Evolutionary conservation across 2,329 filamentous ascomycete genomes (phyloP), one percentile per base, ranked within the genome.

Genomic region (Paraphaeosphaeria sporulosa): DNA sequence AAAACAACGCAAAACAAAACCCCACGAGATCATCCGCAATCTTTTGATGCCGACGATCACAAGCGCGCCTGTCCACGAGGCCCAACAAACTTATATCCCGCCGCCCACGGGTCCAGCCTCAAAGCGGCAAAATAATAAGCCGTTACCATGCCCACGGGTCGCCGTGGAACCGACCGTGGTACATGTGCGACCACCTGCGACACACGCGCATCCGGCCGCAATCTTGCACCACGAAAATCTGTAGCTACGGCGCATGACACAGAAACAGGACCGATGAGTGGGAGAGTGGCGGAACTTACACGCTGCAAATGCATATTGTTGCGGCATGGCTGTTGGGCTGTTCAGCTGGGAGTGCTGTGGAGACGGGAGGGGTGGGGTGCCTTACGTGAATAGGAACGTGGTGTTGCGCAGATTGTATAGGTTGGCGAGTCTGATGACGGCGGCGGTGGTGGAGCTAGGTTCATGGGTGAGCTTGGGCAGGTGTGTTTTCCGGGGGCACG

Each of bases 391-490:
- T 23, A 50, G 32, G 36, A 52, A 44, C 27, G 60, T 34, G 40
- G 38, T 8, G 43, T 48, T 42, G 52, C 53, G 60, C 57, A 65
- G 30, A 38, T 59, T 44, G 52, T 61, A 60, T 30, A 65, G 55
- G 55, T 61, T 54, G 40, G 57, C 36, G 23, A 61, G 57, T 58
- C 80, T 80, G 19, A 78, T 66, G 27, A 80, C 77, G 7, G 79
- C 76, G 32, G 78, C 76, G 2, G 71, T 73, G 48, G 78, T 80
- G 6, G 78, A 78, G 30, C 63, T 64, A 27, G 36, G 13, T 76
- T 80, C 5, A 76, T 27, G 46, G 56, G 30, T 47, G 40, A 58
- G 50, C 13, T 8, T 52, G 27, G 36, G 50, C 46, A 21, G 38
- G 51, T 57, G 15, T 25, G 38, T 52, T 19, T 23, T 46, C 21